Evolutionary conservation across 345 rosid genomes (phyloP).

Genomic region (Lepidium africanum): DNA sequence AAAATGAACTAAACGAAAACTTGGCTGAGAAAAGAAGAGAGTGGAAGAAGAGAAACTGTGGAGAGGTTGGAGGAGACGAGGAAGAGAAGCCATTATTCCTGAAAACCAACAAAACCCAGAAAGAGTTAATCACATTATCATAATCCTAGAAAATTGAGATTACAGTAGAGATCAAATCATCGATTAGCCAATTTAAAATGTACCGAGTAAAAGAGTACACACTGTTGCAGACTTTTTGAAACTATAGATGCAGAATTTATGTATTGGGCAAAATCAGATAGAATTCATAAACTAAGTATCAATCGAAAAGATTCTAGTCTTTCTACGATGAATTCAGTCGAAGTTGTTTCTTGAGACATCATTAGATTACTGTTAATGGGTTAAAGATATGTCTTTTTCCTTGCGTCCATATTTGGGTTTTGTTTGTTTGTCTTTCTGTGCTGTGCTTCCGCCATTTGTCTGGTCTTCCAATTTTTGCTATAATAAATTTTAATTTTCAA

Average conservation of each 20-base stretch:
- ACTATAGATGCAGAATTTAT: background rate
- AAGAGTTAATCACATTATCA: background rate
- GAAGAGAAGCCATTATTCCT: constrained; percentile 36
- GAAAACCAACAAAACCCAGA: background rate
- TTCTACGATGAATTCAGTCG: no score
- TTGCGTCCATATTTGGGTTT: no score
- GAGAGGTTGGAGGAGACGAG: constrained; percentile 32
- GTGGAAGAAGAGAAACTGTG: constrained; percentile 24
- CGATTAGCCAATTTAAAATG: background rate
- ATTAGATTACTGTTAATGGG: no score
- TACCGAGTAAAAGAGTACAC: background rate
- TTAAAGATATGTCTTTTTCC: no score
- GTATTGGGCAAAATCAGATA: no score
- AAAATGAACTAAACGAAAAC: constrained; percentile 15
- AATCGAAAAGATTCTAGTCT: no score
- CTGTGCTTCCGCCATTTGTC: no score
- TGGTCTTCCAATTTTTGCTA: no score
- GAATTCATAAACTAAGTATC: no score
- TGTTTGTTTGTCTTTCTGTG: no score
- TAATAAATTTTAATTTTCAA: no score
- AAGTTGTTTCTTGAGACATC: no score
- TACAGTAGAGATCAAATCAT: background rate
- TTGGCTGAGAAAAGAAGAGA: constrained; percentile 22
- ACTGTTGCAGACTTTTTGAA: background rate
- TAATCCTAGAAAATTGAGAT: background rate